Base-by-base conservation (phyloP, 768 basidiomycete genomes). In the Calvatia gigantea region DNA sequence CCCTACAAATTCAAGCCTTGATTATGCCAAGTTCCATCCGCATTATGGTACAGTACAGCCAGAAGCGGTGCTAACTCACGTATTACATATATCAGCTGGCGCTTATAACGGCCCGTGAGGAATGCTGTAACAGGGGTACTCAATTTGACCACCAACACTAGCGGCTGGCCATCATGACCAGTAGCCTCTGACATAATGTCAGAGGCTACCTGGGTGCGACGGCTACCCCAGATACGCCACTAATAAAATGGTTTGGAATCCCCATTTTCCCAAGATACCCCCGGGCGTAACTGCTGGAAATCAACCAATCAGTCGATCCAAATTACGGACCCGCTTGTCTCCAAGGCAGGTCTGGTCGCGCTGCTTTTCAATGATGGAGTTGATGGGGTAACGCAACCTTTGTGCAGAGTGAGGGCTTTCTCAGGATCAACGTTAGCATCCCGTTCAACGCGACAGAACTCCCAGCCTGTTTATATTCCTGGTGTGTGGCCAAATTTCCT, bases 391-490 rank as follows among this genome's bases (percentile, higher is more conserved):
- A 67, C 53, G 69, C 68, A 15, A 71, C 68, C 0, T 59, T 62
- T 11, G 62, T 75, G 14, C 76, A 75, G 39, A 69, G 67, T 47
- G 64, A 68, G 66, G 75, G 76, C 56, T 78, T 75, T 56, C 64
- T 78, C 11, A 64, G 70, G 11, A 67, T 78, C 39, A 75, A 76
- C 55, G 65, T 78, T 17, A 75, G 75, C 61, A 70, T 72, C 31
- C 76, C 75, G 6, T 48, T 61, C 28, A 67, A 69, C 46, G 74
- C 72, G 1, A 67, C 60, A 35, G 62, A 61, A 23, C 57, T 70
- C 2, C 68, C 70, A 3, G 65, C 68, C 2, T 70, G 69, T 46
- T 35, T 70, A 21, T 70, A 70, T 45, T 60, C 65, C 27, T 62
- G 69, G 70, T 69, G 57, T 39, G 66, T 52, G 2, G 8, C 49